Percentiles rank a stretch among this genome's conserved stretches.
Conservation (phyloP, 2,329 filamentous ascomycete species). For the Microsporum ferrugineum region DNA sequence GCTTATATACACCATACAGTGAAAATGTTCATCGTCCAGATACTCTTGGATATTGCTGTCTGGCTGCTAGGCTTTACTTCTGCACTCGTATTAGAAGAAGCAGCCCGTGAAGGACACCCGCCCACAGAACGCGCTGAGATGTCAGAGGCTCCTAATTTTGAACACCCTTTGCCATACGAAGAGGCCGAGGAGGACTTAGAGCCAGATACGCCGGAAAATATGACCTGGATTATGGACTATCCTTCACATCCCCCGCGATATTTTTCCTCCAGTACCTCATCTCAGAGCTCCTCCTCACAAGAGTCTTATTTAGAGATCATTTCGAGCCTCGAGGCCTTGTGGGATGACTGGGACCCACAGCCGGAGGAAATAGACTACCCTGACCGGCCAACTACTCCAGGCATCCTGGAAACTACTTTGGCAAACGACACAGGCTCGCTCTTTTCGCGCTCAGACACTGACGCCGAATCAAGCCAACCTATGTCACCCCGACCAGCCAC, state of each 20-base stretch:
- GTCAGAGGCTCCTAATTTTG: not conserved
- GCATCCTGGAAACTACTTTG: not conserved
- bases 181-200: not conserved
- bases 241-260: not conserved
- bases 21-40: not conserved
- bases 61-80: not conserved
- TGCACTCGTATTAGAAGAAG: not conserved
- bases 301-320: not conserved
- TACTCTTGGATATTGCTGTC: not conserved
- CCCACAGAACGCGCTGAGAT: not conserved
- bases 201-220: not conserved
- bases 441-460: not conserved
- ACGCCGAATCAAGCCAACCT: not conserved
- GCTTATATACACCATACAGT: not conserved
- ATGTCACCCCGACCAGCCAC: not conserved
- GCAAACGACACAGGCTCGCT: not conserved
- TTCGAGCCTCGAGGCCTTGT: not conserved
- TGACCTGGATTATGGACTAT: not conserved
- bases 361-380: not conserved
- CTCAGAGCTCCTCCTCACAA: not conserved
- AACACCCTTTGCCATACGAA: not conserved
- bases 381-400: constrained; percentile 1
- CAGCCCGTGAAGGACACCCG: not conserved
- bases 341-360: not conserved
- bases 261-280: not conserved